Evolutionary conservation across 805 yeast genomes (phyloP).

Genomic region (Priceomyces fermenticarens): DNA sequence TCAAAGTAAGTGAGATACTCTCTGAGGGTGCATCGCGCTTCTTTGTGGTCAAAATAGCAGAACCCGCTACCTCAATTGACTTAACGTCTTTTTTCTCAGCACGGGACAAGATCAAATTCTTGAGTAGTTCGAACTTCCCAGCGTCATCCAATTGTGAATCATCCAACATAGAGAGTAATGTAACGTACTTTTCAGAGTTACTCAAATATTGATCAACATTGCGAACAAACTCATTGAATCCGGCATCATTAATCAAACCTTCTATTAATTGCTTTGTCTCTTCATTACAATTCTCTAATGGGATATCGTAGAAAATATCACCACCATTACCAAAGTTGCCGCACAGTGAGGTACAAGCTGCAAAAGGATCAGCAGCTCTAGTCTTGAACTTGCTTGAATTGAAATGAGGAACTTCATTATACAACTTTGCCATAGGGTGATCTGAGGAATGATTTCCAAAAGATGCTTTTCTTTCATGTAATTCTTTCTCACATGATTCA

Average conservation of each 20-base stretch:
- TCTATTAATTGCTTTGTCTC: conserved; percentile 16
- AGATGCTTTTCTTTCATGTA: conserved; percentile 8
- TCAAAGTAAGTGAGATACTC: conserved; percentile 21
- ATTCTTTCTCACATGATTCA: conserved; percentile 26
- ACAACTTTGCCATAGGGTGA: conserved; percentile 32
- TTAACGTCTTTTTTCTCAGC: not conserved
- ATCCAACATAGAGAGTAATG: conserved; percentile 15
- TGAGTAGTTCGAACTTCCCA: conserved; percentile 1
- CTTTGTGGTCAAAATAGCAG: conserved; percentile 12
- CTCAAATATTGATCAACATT: conserved; percentile 14
- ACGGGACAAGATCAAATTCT: not conserved
- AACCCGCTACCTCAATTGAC: conserved; percentile 2
- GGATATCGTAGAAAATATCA: conserved; percentile 23
- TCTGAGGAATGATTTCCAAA: conserved; percentile 18
- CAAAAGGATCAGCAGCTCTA: not conserved
- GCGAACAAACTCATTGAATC: conserved; percentile 14
- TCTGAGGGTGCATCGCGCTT: conserved; percentile 14
- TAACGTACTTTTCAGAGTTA: conserved; percentile 22
- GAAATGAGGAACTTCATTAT: conserved; percentile 11
- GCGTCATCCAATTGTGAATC: conserved; percentile 4
- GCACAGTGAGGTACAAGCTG: not conserved
- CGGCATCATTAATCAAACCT: conserved; percentile 11
- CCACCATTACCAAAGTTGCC: not conserved
- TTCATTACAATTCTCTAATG: conserved; percentile 17
- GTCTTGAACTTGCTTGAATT: conserved; percentile 1